Conservation (phyloP, 352 stramenopile species). For the Phytophthora crassamura region DNA sequence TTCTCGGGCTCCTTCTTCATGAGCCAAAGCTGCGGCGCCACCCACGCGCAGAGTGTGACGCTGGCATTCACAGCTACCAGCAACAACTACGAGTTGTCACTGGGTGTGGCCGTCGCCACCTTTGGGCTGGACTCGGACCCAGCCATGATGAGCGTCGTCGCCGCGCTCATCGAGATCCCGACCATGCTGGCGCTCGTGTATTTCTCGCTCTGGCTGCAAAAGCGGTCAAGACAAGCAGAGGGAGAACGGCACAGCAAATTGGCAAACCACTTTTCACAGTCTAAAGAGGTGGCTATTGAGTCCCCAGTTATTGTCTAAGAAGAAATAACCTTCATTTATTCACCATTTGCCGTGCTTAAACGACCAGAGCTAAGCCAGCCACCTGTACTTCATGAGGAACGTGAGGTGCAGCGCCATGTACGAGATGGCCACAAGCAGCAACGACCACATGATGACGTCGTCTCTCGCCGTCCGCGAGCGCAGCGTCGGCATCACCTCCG, state of each 20-base stretch:
- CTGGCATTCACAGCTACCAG: conserved; percentile 84
- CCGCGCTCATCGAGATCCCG: conserved; percentile 53
- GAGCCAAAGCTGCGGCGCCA: conserved; percentile 40
- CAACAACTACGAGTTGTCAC: conserved; percentile 87
- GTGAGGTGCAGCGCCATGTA: conserved; percentile 58
- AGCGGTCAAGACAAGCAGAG: conserved; percentile 1
- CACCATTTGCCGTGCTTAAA: too few species aligned
- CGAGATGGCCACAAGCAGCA: conserved; percentile 53
- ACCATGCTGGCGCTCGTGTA: conserved; percentile 47
- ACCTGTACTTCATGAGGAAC: conserved; percentile 70
- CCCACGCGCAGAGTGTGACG: conserved; percentile 53
- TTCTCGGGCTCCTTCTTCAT: conserved; percentile 58
- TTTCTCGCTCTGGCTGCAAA: conserved; percentile 35
- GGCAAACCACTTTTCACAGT: not conserved
- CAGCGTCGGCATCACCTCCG: conserved; percentile 49
- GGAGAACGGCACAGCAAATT: not conserved
- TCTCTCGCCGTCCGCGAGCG: conserved; percentile 39
- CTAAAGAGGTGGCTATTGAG: conserved; percentile 14
- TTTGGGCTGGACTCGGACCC: conserved; percentile 78
- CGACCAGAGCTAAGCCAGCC: conserved; percentile 36
- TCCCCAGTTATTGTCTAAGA: conserved; percentile 13
- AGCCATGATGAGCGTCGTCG: conserved; percentile 60
- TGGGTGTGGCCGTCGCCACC: conserved; percentile 68
- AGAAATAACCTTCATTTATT: too few species aligned
- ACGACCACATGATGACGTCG: conserved; percentile 54